Evolutionary conservation across 1,139 yeast species (phyloP).

Genomic region (Meyerozyma athensensis): DNA sequence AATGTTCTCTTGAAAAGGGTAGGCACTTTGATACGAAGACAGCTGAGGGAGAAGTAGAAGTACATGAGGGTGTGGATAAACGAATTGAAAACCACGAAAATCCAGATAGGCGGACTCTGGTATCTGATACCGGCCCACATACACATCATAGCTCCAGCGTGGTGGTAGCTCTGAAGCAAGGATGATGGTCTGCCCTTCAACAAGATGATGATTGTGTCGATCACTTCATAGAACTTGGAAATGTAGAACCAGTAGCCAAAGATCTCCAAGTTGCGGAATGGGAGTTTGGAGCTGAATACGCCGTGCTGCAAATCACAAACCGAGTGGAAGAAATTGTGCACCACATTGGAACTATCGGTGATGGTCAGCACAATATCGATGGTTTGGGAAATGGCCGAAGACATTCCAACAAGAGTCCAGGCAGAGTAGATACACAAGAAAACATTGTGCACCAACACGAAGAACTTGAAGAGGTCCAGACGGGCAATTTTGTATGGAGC

Average conservation of each 20-base stretch:
- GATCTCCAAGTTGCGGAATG: conserved; percentile 46
- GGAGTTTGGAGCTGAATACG: conserved; percentile 39
- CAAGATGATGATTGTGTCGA: conserved; percentile 65
- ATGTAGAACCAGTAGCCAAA: conserved; percentile 68
- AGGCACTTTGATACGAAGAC: conserved; percentile 60
- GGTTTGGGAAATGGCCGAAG: conserved; percentile 41
- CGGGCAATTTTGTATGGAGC: conserved; percentile 53
- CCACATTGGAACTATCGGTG: conserved; percentile 13
- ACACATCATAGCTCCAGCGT: conserved; percentile 78
- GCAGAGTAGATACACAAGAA: conserved; percentile 62
- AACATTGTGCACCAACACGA: conserved; percentile 60
- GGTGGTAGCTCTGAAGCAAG: conserved; percentile 70
- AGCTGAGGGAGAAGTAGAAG: conserved; percentile 62
- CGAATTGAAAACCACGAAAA: conserved; percentile 74
- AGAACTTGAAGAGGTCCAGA: conserved; percentile 42
- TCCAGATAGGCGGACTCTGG: conserved; percentile 77
- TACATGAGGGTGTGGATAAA: conserved; percentile 76
- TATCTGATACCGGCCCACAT: conserved; percentile 79
- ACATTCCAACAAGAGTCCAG: conserved; percentile 73
- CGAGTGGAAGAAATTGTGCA: conserved; percentile 49
- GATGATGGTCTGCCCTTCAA: conserved; percentile 69
- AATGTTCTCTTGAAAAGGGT: conserved; percentile 51
- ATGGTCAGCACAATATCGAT: conserved; percentile 26
- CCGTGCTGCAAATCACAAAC: conserved; percentile 62
- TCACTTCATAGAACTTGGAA: conserved; percentile 68